Evolutionary conservation across 345 rosid species (phyloP), one percentile per base, ranked within the genome.

Genomic region (Brassica nigra): DNA sequence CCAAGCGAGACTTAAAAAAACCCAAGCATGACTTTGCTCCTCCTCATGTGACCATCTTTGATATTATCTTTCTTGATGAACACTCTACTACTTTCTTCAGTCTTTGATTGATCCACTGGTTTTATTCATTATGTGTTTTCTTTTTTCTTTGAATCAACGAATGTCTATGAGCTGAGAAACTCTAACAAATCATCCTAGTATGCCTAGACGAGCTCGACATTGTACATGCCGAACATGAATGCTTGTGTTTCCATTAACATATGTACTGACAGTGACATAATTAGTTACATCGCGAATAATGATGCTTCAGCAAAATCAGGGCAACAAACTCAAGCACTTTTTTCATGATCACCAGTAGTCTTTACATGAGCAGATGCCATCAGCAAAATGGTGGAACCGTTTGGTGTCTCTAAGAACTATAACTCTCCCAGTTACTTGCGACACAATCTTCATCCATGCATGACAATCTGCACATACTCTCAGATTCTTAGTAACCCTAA

Each of bases 331-430:
- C 91, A 55, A 91, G 88, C 71, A 86, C 88, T 61, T 66, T 75
- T 75, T 6, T 86, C 90, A 11, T 66, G 30, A 68, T 31, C 75
- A 88, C 92, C 94, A 87, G 73, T 80, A 87, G 52, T 90, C 89
- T 76, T 84, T 83, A 71, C 90, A 90, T 54, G 94, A 90, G 70
- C 94, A 90, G 11, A 66, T 18, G 1, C 90, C 94, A 1, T 67
- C 78, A 33, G 72, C 78, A 30, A 90, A 88, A 76, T 82, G 91
- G 81, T 90, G 91, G 77, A 88, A 88, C 16, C 90, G 86, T 73
- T 88, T 90, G 0, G 90, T 88, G 47, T 90, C 93, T 78, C 93
- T 85, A 8, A 90, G 85, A 28, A 87, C 73, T 31, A 90, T 90
- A 27, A 71, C 84, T 66, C 87, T 83, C 70, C 70, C 58, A 44